These are phyloP conservation scores for Phytopythium helicoides DNA, from an alignment of 352 stramenopile genomes.

Conservation along the genomic window DNA sequence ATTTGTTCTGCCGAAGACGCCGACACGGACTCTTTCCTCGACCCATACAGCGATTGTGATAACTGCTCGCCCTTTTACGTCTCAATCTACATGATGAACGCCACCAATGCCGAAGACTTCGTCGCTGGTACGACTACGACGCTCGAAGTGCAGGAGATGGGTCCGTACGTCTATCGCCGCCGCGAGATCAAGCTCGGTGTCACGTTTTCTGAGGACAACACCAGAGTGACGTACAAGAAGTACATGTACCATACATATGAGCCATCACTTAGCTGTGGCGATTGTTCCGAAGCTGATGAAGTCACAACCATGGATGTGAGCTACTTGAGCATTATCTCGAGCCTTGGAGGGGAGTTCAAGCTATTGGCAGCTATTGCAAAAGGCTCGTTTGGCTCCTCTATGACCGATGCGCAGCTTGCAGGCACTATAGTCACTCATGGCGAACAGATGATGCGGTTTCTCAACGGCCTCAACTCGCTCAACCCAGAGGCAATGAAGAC, in stretches of 20 bases:
- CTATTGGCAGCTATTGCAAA: slow-evolving; percentile 43
- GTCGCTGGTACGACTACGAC: slow-evolving; percentile 40
- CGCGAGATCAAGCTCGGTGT: slow-evolving; percentile 64
- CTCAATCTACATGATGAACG: slow-evolving; percentile 67
- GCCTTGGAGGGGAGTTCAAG: slow-evolving; percentile 54
- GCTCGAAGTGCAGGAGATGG: slow-evolving; percentile 61
- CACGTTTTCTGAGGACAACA: slow-evolving; percentile 39
- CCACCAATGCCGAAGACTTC: slow-evolving; percentile 67
- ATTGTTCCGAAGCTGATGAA: slow-evolving; percentile 53
- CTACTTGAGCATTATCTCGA: slow-evolving; percentile 68
- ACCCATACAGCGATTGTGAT: slow-evolving; percentile 70
- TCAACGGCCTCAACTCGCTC: slow-evolving; percentile 79
- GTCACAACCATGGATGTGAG: slow-evolving; percentile 56
- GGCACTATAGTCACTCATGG: slow-evolving; percentile 35
- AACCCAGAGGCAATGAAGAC: slow-evolving; percentile 62
- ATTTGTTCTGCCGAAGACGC: slow-evolving; percentile 37
- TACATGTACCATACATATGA: slow-evolving; percentile 77
- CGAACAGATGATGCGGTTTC: slow-evolving; percentile 65
- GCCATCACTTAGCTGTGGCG: slow-evolving; percentile 37
- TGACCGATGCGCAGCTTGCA: slow-evolving; percentile 15
- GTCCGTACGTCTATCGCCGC: slow-evolving; percentile 68
- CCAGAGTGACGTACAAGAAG: slow-evolving; percentile 66
- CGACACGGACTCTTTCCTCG: slow-evolving; percentile 38
- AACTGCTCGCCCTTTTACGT: slow-evolving; percentile 78
- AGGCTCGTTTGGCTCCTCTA: slow-evolving; percentile 34